Base-by-base conservation (phyloP, 495 filamentous ascomycete species). In the Xylaria cubensis region DNA sequence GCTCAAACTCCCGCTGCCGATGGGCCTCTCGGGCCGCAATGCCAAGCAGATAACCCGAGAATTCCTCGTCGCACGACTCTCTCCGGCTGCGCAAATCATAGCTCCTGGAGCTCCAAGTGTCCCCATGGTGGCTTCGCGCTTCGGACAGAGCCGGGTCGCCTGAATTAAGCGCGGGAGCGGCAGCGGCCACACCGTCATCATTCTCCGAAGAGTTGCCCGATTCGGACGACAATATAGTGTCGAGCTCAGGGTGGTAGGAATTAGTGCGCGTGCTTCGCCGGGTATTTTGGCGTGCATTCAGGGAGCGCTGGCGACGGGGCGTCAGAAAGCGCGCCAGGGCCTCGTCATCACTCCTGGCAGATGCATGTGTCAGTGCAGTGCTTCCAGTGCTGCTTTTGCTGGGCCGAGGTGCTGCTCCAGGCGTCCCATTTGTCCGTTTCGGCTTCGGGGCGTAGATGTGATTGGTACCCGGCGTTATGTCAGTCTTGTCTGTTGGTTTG, bases 1-100 rank as follows among this genome's bases (percentile, higher is more conserved):
- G 76, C 78, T 86, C 81, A 53, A 85, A 78, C 67, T 86, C 77
- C 73, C 77, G 75, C 77, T 95, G 90, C 78, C 89, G 89, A 78
- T 95, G 90, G 17, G 92, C 92, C 70, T 92, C 91, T 64, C 87
- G 88, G 50, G 92, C 91, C 26, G 93, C 92, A 64, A 97, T 82
- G 26, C 91, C 89, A 21, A 95, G 86, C 51, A 97, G 80, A 74
- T 94, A 94, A 15, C 90, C 90, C 56, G 90, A 90, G 70, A 92
- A 90, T 71, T 88, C 84, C 46, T 90, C 90, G 79, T 95, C 90
- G 64, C 89, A 90, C 63, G 86, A 82, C 84, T 92, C 85, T 84
- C 90, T 76, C 55, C 85, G 82, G 46, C 80, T 74, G 74, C 69
- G 81, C 58, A 65, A 73, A 70, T 77, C 67, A 72, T 69, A 78